Base-by-base conservation (phyloP, 371 early-diverging fungal genomes). In the Mucor irregularis region DNA sequence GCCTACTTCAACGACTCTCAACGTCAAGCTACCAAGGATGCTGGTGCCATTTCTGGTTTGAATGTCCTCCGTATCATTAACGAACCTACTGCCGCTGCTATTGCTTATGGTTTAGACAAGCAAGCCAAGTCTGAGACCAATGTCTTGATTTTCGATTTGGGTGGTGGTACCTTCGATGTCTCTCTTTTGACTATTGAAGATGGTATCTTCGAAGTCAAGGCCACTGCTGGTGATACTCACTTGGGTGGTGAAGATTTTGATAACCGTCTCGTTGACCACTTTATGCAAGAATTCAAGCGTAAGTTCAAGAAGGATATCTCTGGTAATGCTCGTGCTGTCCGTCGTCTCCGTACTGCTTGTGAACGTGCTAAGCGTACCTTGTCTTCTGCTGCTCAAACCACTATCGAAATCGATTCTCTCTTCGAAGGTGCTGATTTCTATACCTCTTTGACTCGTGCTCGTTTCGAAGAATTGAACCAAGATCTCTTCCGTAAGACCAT, bases 121-220 rank as follows among this genome's bases (percentile, higher is more conserved):
- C 72, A 75, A 37, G 78, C 81, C 53, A 81, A 63, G 28, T 82
- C 81, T 56, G 91, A 93, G 74, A 86, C 87, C 63, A 76, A 88
- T 45, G 85, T 97, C 40, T 94, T 94, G 34, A 95, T 98, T 40
- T 98, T 90, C 81, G 98, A 98, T 84, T 84, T 98, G 63, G 98
- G 98, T 58, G 98, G 98, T 70, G 98, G 98, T 64, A 98, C 98
- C 19, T 98, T 98, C 74, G 98, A 98, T 89, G 89, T 98, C 64
- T 92, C 94, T 40, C 90, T 98, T 63, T 81, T 98, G 44, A 93
- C 95, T 60, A 86, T 95, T 60, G 90, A 91, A 62, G 89, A 92
- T 66, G 96, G 96, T 62, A 90, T 97, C 54, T 96, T 96, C 68
- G 95, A 94, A 70, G 92, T 91, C 68, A 92, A 92, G 81, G 90